phyloP scores from a whole-genome alignment of 306 rosid species.

The Datisca glomerata region DNA sequence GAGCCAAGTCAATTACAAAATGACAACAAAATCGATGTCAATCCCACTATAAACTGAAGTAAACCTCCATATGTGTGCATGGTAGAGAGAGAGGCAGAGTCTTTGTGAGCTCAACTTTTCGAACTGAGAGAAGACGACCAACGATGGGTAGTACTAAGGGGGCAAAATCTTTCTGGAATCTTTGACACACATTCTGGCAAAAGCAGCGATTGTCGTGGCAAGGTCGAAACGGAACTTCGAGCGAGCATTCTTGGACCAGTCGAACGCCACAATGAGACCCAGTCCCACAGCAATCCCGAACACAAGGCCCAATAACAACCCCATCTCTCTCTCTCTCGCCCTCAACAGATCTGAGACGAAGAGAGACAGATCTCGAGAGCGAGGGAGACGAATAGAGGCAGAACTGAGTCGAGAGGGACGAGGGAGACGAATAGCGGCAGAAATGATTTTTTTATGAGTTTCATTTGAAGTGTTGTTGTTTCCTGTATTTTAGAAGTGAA shows the following conservation, averaged over 20 bases:
- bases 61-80: constrained; percentile 1
- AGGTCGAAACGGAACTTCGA: constrained; percentile 55
- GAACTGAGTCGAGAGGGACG: too few relatives aligned
- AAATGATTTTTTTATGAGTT: too few relatives aligned
- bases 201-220: constrained; percentile 64
- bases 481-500: too few relatives aligned
- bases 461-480: too few relatives aligned
- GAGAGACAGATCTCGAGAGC: too few relatives aligned
- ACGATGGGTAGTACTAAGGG: constrained; percentile 67
- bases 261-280: constrained; percentile 46
- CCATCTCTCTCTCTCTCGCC: too few relatives aligned
- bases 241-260: constrained; percentile 51
- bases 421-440: too few relatives aligned
- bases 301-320: constrained; percentile 61
- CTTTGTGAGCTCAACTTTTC: constrained; percentile 60
- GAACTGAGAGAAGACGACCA: constrained; percentile 75
- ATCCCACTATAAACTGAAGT: neutral
- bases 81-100: neutral
- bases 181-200: constrained; percentile 67
- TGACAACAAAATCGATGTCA: constrained; percentile 6
- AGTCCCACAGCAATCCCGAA: constrained; percentile 55
- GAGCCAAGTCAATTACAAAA: constrained; percentile 66
- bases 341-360: too few relatives aligned
- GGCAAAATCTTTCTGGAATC: constrained; percentile 85
- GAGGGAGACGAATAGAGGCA: too few relatives aligned